These are phyloP conservation scores for Nepenthes gracilis DNA, from an alignment of 148 eudicot genomes.

Conservation along the genomic window DNA sequence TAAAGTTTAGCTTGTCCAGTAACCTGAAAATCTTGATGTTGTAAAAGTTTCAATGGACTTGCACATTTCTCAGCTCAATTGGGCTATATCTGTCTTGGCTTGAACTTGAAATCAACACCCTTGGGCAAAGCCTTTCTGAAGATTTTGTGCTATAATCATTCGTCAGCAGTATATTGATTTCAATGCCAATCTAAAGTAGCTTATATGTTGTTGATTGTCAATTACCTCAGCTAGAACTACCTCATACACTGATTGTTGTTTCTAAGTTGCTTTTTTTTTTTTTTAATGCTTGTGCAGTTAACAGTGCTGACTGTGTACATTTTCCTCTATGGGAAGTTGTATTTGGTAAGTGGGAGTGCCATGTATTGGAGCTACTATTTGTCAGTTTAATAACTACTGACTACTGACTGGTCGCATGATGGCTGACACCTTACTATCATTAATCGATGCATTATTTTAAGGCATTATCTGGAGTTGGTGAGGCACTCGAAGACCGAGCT, in stretches of 20 bases:
- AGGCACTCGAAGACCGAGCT: slow-evolving; percentile 49
- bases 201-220: neutral
- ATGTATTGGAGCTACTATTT: neutral
- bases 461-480: slow-evolving; percentile 98
- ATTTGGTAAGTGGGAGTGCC: slow-evolving; percentile 47
- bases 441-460: slow-evolving; percentile 13
- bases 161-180: no score
- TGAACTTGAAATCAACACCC: no score
- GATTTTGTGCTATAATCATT: no score
- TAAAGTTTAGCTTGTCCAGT: no score
- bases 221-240: neutral
- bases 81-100: no score
- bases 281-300: slow-evolving; percentile 41
- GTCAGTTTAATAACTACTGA: neutral
- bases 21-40: no score
- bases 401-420: neutral
- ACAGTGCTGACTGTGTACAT: slow-evolving; percentile 89
- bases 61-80: no score
- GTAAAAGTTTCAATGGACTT: no score
- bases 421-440: neutral
- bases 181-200: neutral
- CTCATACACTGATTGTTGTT: neutral
- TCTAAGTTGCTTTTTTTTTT: neutral
- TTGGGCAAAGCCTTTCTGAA: no score
- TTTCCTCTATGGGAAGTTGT: slow-evolving; percentile 89